Evolutionary conservation across 31 red algal species (phyloP).

Genomic region (Odonthalia washingtoniensis): DNA sequence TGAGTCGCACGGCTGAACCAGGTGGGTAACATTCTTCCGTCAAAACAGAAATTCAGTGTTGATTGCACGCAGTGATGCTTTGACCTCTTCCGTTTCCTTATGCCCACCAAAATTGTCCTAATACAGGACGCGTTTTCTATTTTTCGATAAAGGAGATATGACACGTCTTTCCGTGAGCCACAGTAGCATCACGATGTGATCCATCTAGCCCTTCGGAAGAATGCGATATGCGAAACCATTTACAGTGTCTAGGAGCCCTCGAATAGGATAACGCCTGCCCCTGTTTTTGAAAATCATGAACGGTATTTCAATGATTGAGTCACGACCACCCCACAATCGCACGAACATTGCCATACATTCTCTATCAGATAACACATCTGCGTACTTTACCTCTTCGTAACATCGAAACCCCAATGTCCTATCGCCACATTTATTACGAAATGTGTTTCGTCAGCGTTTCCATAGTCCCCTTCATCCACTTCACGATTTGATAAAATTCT

Average conservation of each 20-base stretch:
- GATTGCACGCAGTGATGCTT: background rate
- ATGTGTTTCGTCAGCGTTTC: too few species aligned
- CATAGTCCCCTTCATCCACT: too few species aligned
- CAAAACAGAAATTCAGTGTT: constrained; percentile 5
- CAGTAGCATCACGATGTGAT: background rate
- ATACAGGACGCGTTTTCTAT: background rate
- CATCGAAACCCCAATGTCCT: too few species aligned
- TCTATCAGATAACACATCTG: too few species aligned
- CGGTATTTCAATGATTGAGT: too few species aligned
- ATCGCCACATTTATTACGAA: too few species aligned
- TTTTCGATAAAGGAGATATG: background rate
- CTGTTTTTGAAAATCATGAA: background rate
- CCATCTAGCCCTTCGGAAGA: constrained; percentile 33
- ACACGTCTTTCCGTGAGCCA: background rate
- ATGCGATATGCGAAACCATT: constrained; percentile 9
- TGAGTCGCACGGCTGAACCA: constrained; percentile 20
- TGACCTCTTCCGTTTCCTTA: background rate
- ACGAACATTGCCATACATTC: too few species aligned
- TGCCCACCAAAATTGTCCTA: background rate
- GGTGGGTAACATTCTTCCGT: background rate
- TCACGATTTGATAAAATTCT: too few species aligned
- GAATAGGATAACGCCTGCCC: background rate
- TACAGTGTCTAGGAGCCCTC: background rate
- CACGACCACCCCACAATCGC: too few species aligned
- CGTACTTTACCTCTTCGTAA: too few species aligned